A percentile compares a stretch with the other conserved stretches of the same genome.
Conservation (phyloP, 805 yeast genomes). For the Starmerella geochares region DNA sequence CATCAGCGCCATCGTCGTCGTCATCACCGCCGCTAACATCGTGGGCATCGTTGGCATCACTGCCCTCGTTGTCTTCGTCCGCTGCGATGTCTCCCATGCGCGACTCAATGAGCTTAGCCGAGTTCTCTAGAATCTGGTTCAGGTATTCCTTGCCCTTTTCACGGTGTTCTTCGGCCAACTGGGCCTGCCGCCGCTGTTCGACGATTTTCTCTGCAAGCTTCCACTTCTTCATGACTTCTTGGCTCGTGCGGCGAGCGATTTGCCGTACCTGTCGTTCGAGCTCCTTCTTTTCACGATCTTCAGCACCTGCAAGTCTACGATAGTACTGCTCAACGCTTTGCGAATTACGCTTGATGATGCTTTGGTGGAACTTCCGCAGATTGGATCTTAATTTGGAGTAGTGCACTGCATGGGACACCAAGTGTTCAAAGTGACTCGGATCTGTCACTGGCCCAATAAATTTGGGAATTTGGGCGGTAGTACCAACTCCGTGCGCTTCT, state of each 20-base stretch:
- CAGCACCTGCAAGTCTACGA: slow-evolving; percentile 76
- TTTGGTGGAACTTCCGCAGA: slow-evolving; percentile 50
- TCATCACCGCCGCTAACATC: slow-evolving; percentile 28
- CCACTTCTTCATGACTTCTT: slow-evolving; percentile 87
- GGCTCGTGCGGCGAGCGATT: slow-evolving; percentile 70
- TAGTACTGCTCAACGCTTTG: slow-evolving; percentile 79
- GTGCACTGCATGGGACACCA: slow-evolving; percentile 63
- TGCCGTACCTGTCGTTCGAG: slow-evolving; percentile 58
- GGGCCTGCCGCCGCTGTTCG: slow-evolving; percentile 59
- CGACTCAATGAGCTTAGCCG: slow-evolving; percentile 81
- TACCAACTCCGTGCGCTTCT: slow-evolving; percentile 29
- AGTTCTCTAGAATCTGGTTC: slow-evolving; percentile 78
- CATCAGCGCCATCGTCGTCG: no score
- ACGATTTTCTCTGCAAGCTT: slow-evolving; percentile 67
- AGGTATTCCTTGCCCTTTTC: slow-evolving; percentile 78
- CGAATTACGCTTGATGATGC: slow-evolving; percentile 63
- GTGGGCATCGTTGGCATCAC: slow-evolving; percentile 31
- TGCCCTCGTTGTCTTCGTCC: slow-evolving; percentile 27
- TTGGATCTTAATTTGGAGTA: slow-evolving; percentile 63
- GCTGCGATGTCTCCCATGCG: slow-evolving; percentile 40
- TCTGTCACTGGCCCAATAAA: slow-evolving; percentile 41
- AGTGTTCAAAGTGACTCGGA: slow-evolving; percentile 58
- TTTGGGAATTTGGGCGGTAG: slow-evolving; percentile 29
- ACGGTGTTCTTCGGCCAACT: slow-evolving; percentile 58
- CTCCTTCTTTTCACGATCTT: slow-evolving; percentile 67